Percentiles rank a stretch among this genome's conserved stretches.
Conservation (phyloP, 2,329 filamentous ascomycete species). For the Pestalotiopsis sp. region DNA sequence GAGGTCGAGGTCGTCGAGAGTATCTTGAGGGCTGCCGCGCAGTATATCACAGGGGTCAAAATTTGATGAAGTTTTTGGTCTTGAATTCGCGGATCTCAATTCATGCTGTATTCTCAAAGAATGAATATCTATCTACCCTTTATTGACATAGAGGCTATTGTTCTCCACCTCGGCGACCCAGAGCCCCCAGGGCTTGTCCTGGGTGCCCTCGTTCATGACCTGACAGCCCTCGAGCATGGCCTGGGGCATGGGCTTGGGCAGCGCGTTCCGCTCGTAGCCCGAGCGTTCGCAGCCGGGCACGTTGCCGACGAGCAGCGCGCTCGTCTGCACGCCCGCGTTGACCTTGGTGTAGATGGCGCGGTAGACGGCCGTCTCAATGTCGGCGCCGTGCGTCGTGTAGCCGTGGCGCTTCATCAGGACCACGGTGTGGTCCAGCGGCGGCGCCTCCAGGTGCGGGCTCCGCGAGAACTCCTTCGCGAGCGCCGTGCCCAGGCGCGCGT, state of each 20-base stretch:
- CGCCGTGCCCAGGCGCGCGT: conserved; percentile 19
- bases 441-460: neutral
- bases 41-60: conserved; percentile 17
- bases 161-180: conserved; percentile 13
- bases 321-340: conserved; percentile 9
- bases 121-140: neutral
- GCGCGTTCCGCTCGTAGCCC: neutral
- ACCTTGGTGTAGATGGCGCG: conserved; percentile 17
- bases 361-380: conserved; percentile 20
- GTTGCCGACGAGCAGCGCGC: neutral
- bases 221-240: conserved; percentile 2
- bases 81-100: neutral
- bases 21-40: conserved; percentile 23
- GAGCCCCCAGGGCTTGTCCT: conserved; percentile 9
- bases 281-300: neutral
- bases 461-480: conserved; percentile 17
- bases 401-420: conserved; percentile 23
- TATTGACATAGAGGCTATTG: conserved; percentile 7
- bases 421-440: conserved; percentile 8
- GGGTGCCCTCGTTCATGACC: conserved; percentile 10
- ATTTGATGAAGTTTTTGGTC: neutral
- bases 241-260: conserved; percentile 2
- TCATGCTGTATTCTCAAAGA: neutral
- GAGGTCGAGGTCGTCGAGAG: conserved; percentile 36
- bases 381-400: conserved; percentile 17